These are phyloP conservation scores for Eragrostis nindensis DNA, from an alignment of 176 grass and related monocot species.

Conservation along the genomic window DNA sequence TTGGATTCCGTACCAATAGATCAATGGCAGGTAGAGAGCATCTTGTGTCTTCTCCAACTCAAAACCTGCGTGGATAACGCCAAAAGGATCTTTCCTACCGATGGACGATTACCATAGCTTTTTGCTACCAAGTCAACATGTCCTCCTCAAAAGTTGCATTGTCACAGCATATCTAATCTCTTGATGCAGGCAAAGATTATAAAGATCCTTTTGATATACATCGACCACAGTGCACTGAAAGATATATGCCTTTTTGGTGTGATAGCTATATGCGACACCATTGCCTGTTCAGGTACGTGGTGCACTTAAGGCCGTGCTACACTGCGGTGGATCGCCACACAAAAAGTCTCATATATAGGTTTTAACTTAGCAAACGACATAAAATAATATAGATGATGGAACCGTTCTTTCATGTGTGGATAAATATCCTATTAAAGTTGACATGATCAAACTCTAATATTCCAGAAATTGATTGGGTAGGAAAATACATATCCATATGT, in stretches of 20 bases:
- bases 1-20: not conserved
- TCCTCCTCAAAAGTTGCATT: constrained; percentile 6
- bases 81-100: not conserved
- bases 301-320: not conserved
- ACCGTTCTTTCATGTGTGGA: not conserved
- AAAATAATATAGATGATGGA: not conserved
- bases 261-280: not conserved
- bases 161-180: constrained; percentile 8
- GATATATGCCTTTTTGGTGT: not conserved
- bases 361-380: not conserved
- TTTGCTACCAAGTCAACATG: not conserved
- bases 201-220: not conserved
- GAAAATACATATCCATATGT: too few relatives aligned
- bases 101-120: not conserved
- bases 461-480: too few relatives aligned
- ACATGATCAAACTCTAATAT: too few relatives aligned
- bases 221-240: not conserved
- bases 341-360: not conserved
- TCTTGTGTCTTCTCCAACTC: constrained; percentile 19
- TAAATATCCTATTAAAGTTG: not conserved
- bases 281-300: constrained; percentile 14
- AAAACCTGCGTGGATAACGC: not conserved
- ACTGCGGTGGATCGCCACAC: constrained; percentile 29
- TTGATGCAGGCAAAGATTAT: not conserved
- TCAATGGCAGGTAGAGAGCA: not conserved